Percentiles rank a stretch among this genome's conserved stretches.
phyloP scores from a whole-genome alignment of 345 rosid species.

The Populus simonii region DNA sequence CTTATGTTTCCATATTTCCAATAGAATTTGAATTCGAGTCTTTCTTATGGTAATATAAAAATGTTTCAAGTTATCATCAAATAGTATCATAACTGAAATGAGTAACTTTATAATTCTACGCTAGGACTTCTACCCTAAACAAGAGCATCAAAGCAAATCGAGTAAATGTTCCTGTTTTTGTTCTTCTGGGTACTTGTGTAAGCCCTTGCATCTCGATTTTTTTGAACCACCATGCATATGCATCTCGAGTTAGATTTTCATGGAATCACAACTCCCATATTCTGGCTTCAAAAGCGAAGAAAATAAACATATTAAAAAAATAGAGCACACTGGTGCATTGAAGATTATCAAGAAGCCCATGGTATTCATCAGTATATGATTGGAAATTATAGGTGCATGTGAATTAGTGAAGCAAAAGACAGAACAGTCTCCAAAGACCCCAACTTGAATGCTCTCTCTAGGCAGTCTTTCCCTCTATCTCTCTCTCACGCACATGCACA shows the following conservation, averaged over 20 bases:
- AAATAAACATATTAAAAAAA: neutral
- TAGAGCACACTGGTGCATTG: slow-evolving; percentile 12
- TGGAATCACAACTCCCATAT: slow-evolving; percentile 2
- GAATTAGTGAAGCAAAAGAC: slow-evolving; percentile 12
- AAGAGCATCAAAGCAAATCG: neutral
- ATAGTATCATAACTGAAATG: neutral
- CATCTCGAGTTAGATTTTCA: neutral
- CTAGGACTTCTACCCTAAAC: too few species aligned
- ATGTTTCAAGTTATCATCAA: neutral
- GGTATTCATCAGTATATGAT: slow-evolving; percentile 21
- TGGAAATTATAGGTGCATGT: slow-evolving; percentile 14
- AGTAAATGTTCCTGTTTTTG: neutral
- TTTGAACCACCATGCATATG: neutral
- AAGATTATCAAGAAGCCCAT: slow-evolving; percentile 30
- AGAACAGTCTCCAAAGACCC: slow-evolving; percentile 15
- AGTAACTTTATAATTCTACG: neutral
- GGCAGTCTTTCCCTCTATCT: neutral
- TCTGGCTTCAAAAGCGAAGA: neutral
- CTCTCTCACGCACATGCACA: neutral
- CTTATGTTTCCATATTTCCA: neutral
- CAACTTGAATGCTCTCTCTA: neutral
- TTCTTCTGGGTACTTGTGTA: neutral
- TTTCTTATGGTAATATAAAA: neutral
- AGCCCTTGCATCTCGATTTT: neutral
- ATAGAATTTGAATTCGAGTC: neutral